Conservation (phyloP, 164 flowering plant genomes). For the Magnolia officinalis region DNA sequence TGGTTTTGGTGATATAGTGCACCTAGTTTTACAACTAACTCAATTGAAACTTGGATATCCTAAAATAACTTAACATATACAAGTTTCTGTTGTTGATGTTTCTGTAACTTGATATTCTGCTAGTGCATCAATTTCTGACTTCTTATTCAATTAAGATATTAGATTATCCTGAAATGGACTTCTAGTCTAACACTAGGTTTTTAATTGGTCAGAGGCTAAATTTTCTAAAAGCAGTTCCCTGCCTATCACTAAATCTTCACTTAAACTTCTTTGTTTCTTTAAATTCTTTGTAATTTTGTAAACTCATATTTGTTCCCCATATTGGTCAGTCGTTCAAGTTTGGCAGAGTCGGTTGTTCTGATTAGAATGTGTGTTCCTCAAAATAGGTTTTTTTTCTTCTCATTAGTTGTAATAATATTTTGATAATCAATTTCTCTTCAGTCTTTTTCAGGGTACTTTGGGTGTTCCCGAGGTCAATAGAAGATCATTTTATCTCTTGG, state of each 20-base stretch:
- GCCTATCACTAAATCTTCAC: no score
- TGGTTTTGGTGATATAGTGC: no score
- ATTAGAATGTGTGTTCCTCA: background rate
- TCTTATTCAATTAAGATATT: background rate
- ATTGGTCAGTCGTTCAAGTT: background rate
- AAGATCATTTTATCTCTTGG: no score
- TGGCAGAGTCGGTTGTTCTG: background rate
- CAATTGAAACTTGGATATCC: background rate
- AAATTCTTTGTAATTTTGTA: no score
- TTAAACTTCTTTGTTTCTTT: no score
- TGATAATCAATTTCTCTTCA: slow-evolving; percentile 12
- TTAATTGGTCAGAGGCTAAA: no score
- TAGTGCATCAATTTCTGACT: background rate
- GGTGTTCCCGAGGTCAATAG: no score
- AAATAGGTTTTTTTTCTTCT: background rate
- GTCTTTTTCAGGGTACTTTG: no score
- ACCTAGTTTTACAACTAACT: no score
- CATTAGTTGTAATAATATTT: background rate
- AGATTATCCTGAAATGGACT: background rate
- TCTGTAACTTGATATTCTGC: background rate
- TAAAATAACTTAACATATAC: no score
- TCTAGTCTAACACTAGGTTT: background rate
- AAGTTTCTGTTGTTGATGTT: background rate
- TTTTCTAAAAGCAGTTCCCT: no score
- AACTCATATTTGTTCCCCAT: background rate